Evolutionary conservation across 345 rosid genomes (phyloP).

Genomic region (Arabis alpina): DNA sequence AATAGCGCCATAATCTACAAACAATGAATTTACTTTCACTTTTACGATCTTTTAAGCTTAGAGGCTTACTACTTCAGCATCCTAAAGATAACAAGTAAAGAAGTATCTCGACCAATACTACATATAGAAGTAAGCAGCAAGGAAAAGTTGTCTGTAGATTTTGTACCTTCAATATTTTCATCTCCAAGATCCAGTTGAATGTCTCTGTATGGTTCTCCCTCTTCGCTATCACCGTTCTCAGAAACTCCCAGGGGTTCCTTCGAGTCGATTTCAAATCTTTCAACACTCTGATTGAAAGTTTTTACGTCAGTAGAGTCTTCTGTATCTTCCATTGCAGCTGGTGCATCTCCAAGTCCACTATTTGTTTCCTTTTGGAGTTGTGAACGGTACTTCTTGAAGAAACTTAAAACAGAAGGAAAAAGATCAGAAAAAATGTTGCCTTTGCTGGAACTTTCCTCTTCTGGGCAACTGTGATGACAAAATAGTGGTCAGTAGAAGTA

Average conservation of each 20-base stretch:
- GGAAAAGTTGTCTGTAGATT: conserved; percentile 12
- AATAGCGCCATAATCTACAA: conserved; percentile 62
- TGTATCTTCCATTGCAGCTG: conserved; percentile 34
- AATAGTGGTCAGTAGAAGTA: conserved; percentile 9
- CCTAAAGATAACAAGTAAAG: conserved; percentile 4
- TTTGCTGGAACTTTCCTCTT: conserved; percentile 43
- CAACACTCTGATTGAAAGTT: conserved; percentile 41
- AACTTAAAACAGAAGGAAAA: conserved; percentile 65
- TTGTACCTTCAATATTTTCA: conserved; percentile 63
- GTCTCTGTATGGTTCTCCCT: conserved; percentile 41
- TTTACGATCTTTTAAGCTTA: background rate
- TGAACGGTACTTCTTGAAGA: conserved; percentile 51
- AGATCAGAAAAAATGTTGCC: conserved; percentile 68
- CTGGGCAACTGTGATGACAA: conserved; percentile 50
- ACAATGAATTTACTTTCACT: background rate
- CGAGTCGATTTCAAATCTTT: conserved; percentile 39
- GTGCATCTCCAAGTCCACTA: conserved; percentile 34
- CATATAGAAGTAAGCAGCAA: conserved; percentile 26
- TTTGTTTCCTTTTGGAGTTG: conserved; percentile 43
- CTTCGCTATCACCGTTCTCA: conserved; percentile 41
- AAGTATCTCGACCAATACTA: conserved; percentile 1
- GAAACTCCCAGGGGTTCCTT: conserved; percentile 44
- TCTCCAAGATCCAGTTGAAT: conserved; percentile 41
- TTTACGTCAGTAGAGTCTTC: conserved; percentile 35
- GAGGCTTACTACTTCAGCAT: conserved; percentile 7